phyloP scores from a whole-genome alignment of 768 basidiomycete species.

The Leccinellum rugosiceps region DNA sequence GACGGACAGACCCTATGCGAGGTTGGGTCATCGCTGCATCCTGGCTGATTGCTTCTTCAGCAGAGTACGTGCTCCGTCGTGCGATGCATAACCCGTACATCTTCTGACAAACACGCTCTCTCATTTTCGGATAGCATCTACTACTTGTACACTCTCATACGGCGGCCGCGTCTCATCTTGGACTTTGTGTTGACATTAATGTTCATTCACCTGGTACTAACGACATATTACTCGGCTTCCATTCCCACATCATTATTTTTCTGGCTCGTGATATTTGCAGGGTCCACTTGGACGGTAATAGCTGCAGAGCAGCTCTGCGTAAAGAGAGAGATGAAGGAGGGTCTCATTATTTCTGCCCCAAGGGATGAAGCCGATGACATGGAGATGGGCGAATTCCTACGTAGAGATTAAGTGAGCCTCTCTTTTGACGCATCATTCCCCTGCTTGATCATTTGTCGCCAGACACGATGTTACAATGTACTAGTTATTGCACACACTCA shows the following conservation, averaged over 20 bases:
- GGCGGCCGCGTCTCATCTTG: conserved; percentile 89
- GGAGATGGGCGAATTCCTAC: conserved; percentile 48
- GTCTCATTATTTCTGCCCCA: conserved; percentile 52
- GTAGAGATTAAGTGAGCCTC: conserved; percentile 56
- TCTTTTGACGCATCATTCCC: conserved; percentile 2
- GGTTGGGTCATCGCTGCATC: conserved; percentile 89
- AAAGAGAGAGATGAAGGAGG: conserved; percentile 85
- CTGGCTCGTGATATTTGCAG: conserved; percentile 76
- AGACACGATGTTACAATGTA: conserved; percentile 24
- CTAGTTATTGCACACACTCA: conserved; percentile 10
- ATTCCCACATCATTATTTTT: conserved; percentile 90
- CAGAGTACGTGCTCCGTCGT: conserved; percentile 66
- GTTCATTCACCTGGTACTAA: conserved; percentile 90
- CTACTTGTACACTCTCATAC: conserved; percentile 83
- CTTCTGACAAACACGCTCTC: conserved; percentile 4
- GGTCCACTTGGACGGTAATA: conserved; percentile 72
- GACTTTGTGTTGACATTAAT: conserved; percentile 91
- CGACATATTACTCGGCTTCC: conserved; percentile 70
- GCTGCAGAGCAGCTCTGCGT: conserved; percentile 91
- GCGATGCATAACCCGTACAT: not conserved
- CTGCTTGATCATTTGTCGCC: conserved; percentile 3
- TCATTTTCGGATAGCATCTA: conserved; percentile 46
- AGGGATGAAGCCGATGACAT: conserved; percentile 50
- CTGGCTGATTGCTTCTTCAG: conserved; percentile 79
- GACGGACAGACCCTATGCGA: conserved; percentile 69